phyloP scores from a whole-genome alignment of 441 rosid species.

The Heliophila coronopifolia region DNA sequence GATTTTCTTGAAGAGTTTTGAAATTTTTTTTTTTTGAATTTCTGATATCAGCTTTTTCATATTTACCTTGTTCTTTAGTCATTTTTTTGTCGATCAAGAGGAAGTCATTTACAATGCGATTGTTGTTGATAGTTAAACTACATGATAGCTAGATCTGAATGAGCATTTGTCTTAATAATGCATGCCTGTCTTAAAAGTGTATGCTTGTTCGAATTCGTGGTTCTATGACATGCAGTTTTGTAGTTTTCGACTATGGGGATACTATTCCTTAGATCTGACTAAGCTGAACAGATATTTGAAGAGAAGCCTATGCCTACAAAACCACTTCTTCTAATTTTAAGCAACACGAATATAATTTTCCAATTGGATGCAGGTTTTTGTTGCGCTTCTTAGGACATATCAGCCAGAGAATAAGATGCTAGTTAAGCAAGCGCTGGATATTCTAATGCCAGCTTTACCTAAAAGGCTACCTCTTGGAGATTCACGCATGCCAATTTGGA shows the following conservation, averaged over 20 bases:
- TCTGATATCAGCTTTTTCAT: conserved; percentile 3
- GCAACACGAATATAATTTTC: conserved; percentile 26
- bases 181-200: background rate
- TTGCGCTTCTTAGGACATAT: conserved; percentile 97
- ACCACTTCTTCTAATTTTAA: background rate
- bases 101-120: background rate
- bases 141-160: conserved; percentile 12
- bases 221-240: conserved; percentile 6
- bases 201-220: conserved; percentile 17
- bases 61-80: too few relatives aligned
- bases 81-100: too few relatives aligned
- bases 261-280: conserved; percentile 11
- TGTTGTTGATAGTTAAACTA: conserved; percentile 10
- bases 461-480: conserved; percentile 93
- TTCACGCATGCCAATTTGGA: conserved; percentile 99
- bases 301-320: conserved; percentile 9
- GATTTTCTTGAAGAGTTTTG: conserved; percentile 8
- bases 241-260: background rate
- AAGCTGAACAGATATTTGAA: conserved; percentile 1
- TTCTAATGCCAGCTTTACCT: conserved; percentile 97
- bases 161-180: conserved; percentile 9
- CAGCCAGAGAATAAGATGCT: conserved; percentile 97
- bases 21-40: too few relatives aligned
- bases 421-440: conserved; percentile 99
- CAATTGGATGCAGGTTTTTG: conserved; percentile 76